phyloP scores from a whole-genome alignment of 2,329 filamentous ascomycete genomes.

The Ophiosphaerella herpotricha region DNA sequence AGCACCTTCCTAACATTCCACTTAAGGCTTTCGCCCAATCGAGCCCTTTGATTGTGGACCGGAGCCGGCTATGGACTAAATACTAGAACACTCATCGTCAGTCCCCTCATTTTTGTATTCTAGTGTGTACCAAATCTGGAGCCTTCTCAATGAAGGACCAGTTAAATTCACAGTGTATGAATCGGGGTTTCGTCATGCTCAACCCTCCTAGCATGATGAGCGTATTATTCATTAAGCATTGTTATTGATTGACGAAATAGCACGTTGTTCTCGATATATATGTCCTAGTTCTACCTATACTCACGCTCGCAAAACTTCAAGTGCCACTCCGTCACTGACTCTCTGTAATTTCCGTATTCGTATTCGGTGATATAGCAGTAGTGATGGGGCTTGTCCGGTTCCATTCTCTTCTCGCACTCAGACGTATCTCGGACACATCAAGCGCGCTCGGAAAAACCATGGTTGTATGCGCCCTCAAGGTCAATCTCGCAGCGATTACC shows the following conservation, averaged over 20 bases:
- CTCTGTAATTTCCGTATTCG: conserved; percentile 29
- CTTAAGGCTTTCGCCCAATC: conserved; percentile 31
- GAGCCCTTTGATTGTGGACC: conserved; percentile 25
- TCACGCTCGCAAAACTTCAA: conserved; percentile 19
- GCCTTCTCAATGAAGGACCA: conserved; percentile 29
- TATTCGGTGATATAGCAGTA: conserved; percentile 35
- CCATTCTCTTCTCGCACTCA: conserved; percentile 15
- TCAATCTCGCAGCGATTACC: conserved; percentile 39
- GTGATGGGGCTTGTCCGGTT: conserved; percentile 24
- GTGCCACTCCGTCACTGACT: conserved; percentile 22
- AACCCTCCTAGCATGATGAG: conserved; percentile 29
- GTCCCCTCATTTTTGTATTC: conserved; percentile 29
- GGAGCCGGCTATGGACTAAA: conserved; percentile 34
- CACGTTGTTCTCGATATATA: conserved; percentile 26
- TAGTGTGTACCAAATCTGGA: conserved; percentile 40
- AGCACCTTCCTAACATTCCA: conserved; percentile 43
- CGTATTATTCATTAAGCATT: too few relatives aligned
- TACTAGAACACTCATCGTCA: background rate
- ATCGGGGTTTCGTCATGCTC: conserved; percentile 31
- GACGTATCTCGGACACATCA: conserved; percentile 19
- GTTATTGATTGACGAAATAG: conserved; percentile 5
- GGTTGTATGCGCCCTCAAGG: conserved; percentile 38
- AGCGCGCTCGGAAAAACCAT: conserved; percentile 40
- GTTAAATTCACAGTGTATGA: conserved; percentile 27
- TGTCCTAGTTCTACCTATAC: conserved; percentile 27